Percentiles rank a stretch among this genome's conserved stretches.
Evolutionary conservation across 2,329 filamentous ascomycete genomes (phyloP).

Genomic region (Trichoderma pleuroti): DNA sequence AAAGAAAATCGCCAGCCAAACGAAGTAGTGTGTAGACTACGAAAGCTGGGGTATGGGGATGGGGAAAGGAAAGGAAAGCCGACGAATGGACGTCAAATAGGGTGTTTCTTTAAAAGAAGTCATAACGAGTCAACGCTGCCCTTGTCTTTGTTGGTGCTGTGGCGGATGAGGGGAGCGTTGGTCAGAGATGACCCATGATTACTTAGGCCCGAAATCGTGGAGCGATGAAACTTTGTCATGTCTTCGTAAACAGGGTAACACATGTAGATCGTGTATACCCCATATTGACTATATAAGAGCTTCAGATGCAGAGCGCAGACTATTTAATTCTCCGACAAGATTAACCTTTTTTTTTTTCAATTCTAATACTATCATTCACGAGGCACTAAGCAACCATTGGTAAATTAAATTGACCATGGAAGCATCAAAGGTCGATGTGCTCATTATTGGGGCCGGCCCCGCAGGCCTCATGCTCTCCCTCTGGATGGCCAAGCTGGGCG

Average conservation of each 20-base stretch:
- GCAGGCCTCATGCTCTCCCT: slow-evolving; percentile 41
- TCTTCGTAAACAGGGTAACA: not conserved
- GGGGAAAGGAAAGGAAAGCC: not conserved
- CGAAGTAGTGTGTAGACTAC: not conserved
- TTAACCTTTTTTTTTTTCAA: not conserved
- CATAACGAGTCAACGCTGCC: not conserved
- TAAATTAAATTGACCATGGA: not conserved
- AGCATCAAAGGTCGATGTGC: slow-evolving; percentile 30
- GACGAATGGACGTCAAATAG: not conserved
- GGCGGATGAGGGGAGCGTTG: not conserved
- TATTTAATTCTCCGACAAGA: not conserved
- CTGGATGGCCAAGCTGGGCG: slow-evolving; percentile 41
- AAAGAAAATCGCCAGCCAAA: not conserved
- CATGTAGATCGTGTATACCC: not conserved
- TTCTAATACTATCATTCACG: not conserved
- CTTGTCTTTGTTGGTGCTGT: not conserved
- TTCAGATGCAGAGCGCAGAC: not conserved
- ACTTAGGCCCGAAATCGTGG: not conserved
- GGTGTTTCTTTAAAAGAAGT: no score
- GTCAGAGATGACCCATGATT: slow-evolving; percentile 15
- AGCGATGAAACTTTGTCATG: not conserved
- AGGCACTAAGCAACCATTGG: not conserved
- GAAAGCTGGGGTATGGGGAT: not conserved
- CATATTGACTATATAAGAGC: not conserved
- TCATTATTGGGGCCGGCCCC: slow-evolving; percentile 41